Base-by-base conservation (phyloP, 2,329 filamentous ascomycete species). In the Stachybotrys elegans region DNA sequence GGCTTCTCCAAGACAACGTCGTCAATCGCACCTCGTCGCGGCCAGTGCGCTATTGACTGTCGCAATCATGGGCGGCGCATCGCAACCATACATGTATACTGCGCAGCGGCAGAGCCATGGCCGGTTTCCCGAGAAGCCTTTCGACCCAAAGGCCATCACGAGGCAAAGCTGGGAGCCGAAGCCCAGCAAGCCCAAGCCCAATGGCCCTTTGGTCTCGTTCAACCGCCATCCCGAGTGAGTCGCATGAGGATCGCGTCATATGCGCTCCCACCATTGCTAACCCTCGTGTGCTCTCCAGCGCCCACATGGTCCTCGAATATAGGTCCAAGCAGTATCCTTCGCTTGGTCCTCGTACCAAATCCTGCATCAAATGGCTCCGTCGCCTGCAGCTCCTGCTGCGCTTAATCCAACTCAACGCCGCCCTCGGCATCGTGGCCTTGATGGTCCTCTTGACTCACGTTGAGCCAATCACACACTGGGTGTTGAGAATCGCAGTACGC, bases 141-240 rank as follows among this genome's bases (percentile, higher is more conserved):
- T 94, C 66, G 90, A 96, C 57, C 91, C 92, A 40, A 94, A 91
- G 64, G 86, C 87, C 47, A 78, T 90, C 40, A 91, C 89, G 19
- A 78, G 89, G 59, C 86, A 88, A 49, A 92, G 86, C 67, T 87
- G 80, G 72, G 71, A 81, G 57, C 77, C 80, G 12, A 78, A 79
- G 43, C 71, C 78, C 32, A 72, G 68, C 21, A 83, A 76, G 57
- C 74, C 79, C 34, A 84, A 86, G 72, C 77, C 75, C 36, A 74
- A 86, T 43, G 90, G 89, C 0, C 90, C 89, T 12, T 69, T 94
- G 51, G 69, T 96, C 50, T 78, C 85, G 47, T 86, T 95, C 72
- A 93, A 94, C 63, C 77, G 79, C 46, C 91, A 95, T 64, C 90
- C 91, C 2, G 90, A 96, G 84, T 89, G 75, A 59, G 81, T 69